Base-by-base conservation (phyloP, 345 rosid species). In the Eucalyptus tenuipes region DNA sequence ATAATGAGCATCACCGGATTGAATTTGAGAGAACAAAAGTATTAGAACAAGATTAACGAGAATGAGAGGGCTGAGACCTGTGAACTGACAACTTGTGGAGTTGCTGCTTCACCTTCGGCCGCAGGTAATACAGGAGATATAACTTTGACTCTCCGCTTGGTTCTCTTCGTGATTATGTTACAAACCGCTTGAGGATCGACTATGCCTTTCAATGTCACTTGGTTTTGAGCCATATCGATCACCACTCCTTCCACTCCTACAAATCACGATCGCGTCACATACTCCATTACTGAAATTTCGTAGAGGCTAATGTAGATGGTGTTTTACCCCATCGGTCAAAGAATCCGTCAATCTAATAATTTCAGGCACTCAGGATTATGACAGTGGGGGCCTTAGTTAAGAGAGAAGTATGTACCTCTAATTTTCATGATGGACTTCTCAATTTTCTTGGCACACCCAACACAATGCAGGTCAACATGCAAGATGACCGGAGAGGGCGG, bases 381-480 rank as follows among this genome's bases (percentile, higher is more conserved):
- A 49, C 11, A 20, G 8, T n/a, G 61, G n/a, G 50, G 85, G 42
- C 84, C 84, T 75, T 40, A 42, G 16, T 22, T 40, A 20, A 40
- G 84, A 75, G 29, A 47, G 49, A 87, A 33, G 50, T 14, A 86
- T 49, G 31, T 85, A 97, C 99, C 99, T 94, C 94, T 94, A 53
- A 96, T 96, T 87, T 92, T 95, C 94, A 92, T 91, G 88, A 98
- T 94, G 90, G 94, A 94, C 90, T 90, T 95, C 92, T 97, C 96
- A 68, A 98, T 96, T 93, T 97, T 97, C 93, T 97, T 96, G 84
- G 99, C 96, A 59, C 99, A 98, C 33, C 99, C 99, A 13, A 94
- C 95, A 87, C 99, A 98, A 93, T 97, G 99, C 94, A 97, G 92
- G 93, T 98, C 97, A 79, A 97, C 96, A 81, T 50, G 93, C 90